Conservation (phyloP, 306 rosid genomes). For the Pyrus bretschneideri region DNA sequence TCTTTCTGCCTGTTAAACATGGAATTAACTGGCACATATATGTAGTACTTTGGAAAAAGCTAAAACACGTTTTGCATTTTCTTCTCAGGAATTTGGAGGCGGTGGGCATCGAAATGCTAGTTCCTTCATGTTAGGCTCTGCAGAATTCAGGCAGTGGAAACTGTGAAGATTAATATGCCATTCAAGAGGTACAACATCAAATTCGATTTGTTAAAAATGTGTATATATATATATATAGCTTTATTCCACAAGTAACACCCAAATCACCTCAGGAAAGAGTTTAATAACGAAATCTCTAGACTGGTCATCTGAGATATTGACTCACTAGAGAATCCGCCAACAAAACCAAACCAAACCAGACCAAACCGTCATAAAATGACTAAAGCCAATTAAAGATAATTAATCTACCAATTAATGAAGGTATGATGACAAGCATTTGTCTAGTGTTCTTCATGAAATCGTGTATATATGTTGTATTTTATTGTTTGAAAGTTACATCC, state of each 20-base stretch:
- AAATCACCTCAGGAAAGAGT: slow-evolving; percentile 34
- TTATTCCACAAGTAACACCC: slow-evolving; percentile 32
- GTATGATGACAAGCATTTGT: not conserved
- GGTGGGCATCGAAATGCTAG: slow-evolving; percentile 83
- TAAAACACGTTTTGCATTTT: not conserved
- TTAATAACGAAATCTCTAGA: slow-evolving; percentile 28
- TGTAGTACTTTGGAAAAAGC: not conserved
- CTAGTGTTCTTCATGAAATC: not conserved
- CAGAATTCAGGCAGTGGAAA: slow-evolving; percentile 60
- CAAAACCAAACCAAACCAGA: slow-evolving; percentile 26
- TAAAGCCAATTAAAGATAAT: slow-evolving; percentile 14
- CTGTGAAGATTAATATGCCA: not conserved
- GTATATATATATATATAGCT: not conserved
- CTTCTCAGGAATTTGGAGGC: slow-evolving; percentile 67
- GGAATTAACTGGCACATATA: not conserved
- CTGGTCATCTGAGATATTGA: slow-evolving; percentile 14
- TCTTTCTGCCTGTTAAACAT: not conserved
- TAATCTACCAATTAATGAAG: slow-evolving; percentile 18
- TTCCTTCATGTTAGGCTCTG: slow-evolving; percentile 56
- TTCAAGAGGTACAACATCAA: not conserved
- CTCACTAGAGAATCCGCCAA: slow-evolving; percentile 52
- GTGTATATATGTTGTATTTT: not conserved
- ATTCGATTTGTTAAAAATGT: not conserved
- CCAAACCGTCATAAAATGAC: not conserved
- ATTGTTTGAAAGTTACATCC: slow-evolving; percentile 1